Evolutionary conservation across 2,329 filamentous ascomycete genomes (phyloP), one percentile per base, ranked within the genome.

Genomic region (Colletotrichum melonis): DNA sequence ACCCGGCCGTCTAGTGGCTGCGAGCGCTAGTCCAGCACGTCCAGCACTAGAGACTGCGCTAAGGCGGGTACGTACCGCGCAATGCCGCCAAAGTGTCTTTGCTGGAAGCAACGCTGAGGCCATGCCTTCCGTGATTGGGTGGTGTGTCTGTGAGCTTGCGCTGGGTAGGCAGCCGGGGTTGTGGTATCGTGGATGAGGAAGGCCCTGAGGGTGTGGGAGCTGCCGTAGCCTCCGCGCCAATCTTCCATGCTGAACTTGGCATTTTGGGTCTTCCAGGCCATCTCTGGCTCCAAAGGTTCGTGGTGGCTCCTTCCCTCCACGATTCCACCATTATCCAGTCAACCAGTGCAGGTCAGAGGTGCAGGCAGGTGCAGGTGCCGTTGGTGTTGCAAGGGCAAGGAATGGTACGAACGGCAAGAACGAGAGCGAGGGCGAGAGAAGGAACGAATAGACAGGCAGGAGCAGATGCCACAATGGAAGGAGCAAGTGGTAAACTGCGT

Each of bases 211-310:
- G 60, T 38, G 32, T 35, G 60, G 55, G 14, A 24, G 69, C 60
- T 71, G 69, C 69, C 56, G 67, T 62, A 67, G 67, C 67, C 71
- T 72, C 71, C 62, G 71, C 62, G 56, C 49, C 66, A 49, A 46
- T 32, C 67, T 30, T 35, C 38, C 52, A 19, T 14, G 22, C 9
- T n/a, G 26, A 52, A 28, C 11, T 52, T 24, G 28, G 46, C 54
- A 56, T 49, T n/a, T 49, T 49, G 59, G 28, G 28, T n/a, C 49
- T 55, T 49, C 42, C 42, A 49, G 19, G 42, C 42, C 26, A 49
- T 30, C 49, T 69, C 38, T 59, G 2, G 16, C 38, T 19, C 7
- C 38, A 7, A 42, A 19, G 38, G 16, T 19, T 42, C 38, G 16
- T 66, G 16, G 28, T n/a, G 32, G 54, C 55, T 26, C 54, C 26